A percentile compares a stretch with the other conserved stretches of the same genome.
Conservation (phyloP, 306 rosid species). For the Phaseolus lunatus region DNA sequence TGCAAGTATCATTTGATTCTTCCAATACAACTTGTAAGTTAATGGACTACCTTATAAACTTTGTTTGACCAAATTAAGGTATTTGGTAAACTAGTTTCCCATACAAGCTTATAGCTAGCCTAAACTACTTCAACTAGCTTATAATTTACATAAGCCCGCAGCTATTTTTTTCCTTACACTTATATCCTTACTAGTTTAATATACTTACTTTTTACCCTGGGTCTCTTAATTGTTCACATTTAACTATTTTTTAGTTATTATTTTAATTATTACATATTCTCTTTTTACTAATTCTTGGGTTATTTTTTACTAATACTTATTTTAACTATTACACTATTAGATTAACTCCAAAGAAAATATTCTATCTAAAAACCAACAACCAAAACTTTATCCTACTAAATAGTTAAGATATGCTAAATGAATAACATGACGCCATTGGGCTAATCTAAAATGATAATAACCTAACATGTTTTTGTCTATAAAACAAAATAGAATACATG, state of each 20-base stretch:
- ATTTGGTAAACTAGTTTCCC: background rate
- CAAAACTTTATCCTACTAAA: background rate
- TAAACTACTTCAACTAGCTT: background rate
- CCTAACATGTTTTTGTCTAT: background rate
- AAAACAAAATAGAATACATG: background rate
- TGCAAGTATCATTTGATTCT: conserved; percentile 15
- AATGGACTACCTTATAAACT: background rate
- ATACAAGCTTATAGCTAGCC: background rate
- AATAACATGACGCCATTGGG: background rate
- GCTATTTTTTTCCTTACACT: background rate
- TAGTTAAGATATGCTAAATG: background rate
- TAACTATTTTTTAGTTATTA: background rate
- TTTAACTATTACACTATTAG: background rate
- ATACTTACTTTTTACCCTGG: background rate
- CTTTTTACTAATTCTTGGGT: background rate
- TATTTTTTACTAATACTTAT: too few species aligned
- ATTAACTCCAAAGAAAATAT: background rate
- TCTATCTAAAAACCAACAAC: background rate
- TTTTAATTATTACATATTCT: background rate
- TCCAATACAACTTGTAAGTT: background rate
- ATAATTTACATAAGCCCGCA: background rate
- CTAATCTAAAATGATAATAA: background rate
- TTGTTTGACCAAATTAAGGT: background rate
- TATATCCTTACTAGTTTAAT: background rate
- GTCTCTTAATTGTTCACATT: background rate